A percentile compares a stretch with the other conserved stretches of the same genome.
Conservation (phyloP, 179 eudicot genomes). For the Amaranthus tricolor region DNA sequence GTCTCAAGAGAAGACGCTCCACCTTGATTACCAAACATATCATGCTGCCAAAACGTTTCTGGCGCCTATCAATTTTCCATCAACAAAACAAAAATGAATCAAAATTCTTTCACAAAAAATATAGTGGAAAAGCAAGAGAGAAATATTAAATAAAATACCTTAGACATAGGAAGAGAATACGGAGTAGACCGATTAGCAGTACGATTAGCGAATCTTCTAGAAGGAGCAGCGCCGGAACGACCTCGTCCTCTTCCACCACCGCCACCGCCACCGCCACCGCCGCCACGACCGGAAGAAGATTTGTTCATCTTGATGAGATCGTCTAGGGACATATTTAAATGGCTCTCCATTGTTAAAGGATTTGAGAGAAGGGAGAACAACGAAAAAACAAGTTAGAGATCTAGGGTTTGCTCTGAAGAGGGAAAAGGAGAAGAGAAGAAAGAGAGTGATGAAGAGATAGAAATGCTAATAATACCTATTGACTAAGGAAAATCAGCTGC, state of each 20-base stretch:
- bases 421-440: background rate
- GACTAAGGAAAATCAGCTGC: no score
- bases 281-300: conserved; percentile 37
- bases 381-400: conserved; percentile 18
- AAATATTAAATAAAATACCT: conserved; percentile 18
- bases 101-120: background rate
- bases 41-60: conserved; percentile 57
- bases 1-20: conserved; percentile 54
- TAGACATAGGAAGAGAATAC: conserved; percentile 30
- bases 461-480: background rate
- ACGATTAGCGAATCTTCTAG: conserved; percentile 45
- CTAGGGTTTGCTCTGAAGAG: conserved; percentile 16
- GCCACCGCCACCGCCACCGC: conserved; percentile 32
- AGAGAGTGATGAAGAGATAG: background rate
- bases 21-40: conserved; percentile 46
- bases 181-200: conserved; percentile 39
- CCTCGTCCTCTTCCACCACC: conserved; percentile 36
- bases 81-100: background rate
- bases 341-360: conserved; percentile 36
- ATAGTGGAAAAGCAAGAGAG: background rate
- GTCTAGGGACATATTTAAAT: conserved; percentile 59
- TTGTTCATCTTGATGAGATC: conserved; percentile 65
- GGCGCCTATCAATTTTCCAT: conserved; percentile 35
- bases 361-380: conserved; percentile 11
- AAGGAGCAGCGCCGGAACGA: conserved; percentile 43